Evolutionary conservation across 2,329 filamentous ascomycete genomes (phyloP).

Genomic region (Fusarium drepaniforme): DNA sequence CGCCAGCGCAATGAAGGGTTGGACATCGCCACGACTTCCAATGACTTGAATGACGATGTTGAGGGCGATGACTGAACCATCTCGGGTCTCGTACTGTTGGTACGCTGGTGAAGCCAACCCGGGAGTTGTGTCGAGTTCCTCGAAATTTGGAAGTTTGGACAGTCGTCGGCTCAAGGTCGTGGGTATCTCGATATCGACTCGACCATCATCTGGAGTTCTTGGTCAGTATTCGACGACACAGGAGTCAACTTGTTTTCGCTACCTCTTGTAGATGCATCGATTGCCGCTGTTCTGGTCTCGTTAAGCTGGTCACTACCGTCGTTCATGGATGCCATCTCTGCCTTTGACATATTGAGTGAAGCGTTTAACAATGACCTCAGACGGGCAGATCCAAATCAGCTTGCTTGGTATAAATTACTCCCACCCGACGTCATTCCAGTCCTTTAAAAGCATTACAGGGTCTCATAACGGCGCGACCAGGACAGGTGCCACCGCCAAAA

Average conservation of each 20-base stretch:
- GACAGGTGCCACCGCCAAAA: background rate
- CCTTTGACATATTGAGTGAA: background rate
- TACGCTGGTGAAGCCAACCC: background rate
- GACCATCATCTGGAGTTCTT: conserved; percentile 4
- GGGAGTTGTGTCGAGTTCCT: background rate
- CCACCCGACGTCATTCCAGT: background rate
- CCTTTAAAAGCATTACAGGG: background rate
- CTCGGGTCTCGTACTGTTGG: background rate
- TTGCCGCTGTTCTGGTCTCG: background rate
- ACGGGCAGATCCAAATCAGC: background rate
- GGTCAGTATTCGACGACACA: background rate
- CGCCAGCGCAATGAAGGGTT: conserved; percentile 27
- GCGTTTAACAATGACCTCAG: background rate
- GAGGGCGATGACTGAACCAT: background rate
- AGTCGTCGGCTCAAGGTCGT: conserved; percentile 15
- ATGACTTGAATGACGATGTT: conserved; percentile 35
- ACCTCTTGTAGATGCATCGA: conserved; percentile 4
- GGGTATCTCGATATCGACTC: conserved; percentile 19
- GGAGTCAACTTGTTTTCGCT: too few species aligned
- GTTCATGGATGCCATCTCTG: background rate
- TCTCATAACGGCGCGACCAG: background rate
- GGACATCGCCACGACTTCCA: conserved; percentile 27
- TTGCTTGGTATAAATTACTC: background rate
- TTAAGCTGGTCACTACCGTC: background rate
- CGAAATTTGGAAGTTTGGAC: background rate